These are phyloP conservation scores for Boletus insuetus DNA, from an alignment of 768 basidiomycete species.

Conservation along the genomic window DNA sequence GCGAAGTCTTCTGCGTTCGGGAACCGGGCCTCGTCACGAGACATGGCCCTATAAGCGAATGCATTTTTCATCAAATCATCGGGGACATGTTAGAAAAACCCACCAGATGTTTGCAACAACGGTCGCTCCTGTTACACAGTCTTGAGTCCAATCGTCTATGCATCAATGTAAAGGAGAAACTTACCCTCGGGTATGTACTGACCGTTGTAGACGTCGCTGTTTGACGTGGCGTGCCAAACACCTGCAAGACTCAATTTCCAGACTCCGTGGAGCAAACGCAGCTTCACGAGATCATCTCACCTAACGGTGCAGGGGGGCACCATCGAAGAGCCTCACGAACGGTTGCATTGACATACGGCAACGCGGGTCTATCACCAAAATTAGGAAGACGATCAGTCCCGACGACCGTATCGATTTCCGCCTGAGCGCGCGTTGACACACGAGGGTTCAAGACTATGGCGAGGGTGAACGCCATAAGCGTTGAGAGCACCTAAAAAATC, in stretches of 20 bases:
- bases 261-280: neutral
- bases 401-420: neutral
- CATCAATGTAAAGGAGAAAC: neutral
- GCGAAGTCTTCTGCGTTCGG: slow-evolving; percentile 6
- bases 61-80: neutral
- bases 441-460: slow-evolving; percentile 4
- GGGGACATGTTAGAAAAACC: neutral
- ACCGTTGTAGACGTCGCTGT: slow-evolving; percentile 24
- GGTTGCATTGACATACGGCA: slow-evolving; percentile 10
- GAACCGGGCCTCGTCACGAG: slow-evolving; percentile 8
- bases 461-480: slow-evolving; percentile 4
- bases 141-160: neutral
- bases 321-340: slow-evolving; percentile 6
- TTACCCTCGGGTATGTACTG: slow-evolving; percentile 34
- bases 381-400: neutral
- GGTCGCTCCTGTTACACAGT: slow-evolving; percentile 2
- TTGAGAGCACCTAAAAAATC: neutral
- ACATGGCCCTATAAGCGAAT: slow-evolving; percentile 8
- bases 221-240: slow-evolving; percentile 19
- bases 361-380: neutral
- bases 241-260: neutral
- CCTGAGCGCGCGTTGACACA: slow-evolving; percentile 4
- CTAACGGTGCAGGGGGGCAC: neutral
- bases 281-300: neutral
- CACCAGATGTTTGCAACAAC: slow-evolving; percentile 14